Conservation (phyloP, 164 flowering plant genomes). For the Euptelea pleiosperma region DNA sequence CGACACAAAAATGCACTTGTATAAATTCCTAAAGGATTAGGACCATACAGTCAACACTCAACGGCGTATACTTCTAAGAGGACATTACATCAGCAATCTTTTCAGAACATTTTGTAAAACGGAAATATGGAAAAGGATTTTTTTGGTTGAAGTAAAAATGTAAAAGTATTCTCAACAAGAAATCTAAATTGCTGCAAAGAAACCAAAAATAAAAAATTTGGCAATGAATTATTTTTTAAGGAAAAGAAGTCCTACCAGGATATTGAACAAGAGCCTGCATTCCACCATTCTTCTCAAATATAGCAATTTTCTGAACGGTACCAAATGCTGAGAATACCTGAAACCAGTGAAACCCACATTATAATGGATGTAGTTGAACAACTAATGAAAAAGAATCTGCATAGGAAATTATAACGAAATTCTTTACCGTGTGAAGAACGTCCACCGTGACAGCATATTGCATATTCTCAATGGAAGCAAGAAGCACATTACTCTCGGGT, state of each 20-base stretch:
- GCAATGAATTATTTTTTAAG: background rate
- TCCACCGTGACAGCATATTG: constrained; percentile 93
- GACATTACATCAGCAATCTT: too few relatives aligned
- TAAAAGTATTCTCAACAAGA: background rate
- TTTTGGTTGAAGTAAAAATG: too few relatives aligned
- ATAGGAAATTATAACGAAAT: background rate
- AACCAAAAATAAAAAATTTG: background rate
- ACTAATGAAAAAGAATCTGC: background rate
- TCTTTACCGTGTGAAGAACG: constrained; percentile 74
- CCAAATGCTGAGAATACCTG: constrained; percentile 95
- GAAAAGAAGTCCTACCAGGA: constrained; percentile 48
- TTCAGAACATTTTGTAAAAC: too few relatives aligned
- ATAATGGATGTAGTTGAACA: background rate
- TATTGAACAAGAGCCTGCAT: constrained; percentile 82
- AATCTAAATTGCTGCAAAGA: background rate
- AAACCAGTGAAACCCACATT: constrained; percentile 6
- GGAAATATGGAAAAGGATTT: too few relatives aligned
- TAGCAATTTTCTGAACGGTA: constrained; percentile 83
- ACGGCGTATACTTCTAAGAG: too few relatives aligned
- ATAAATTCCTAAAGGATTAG: too few relatives aligned
- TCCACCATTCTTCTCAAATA: constrained; percentile 95
- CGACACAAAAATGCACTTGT: too few relatives aligned
- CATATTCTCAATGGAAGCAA: constrained; percentile 89
- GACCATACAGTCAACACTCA: too few relatives aligned
- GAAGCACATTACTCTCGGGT: constrained; percentile 86